Base-by-base conservation (phyloP, 2,329 filamentous ascomycete genomes). In the Zelopaecilomyces penicillatus region DNA sequence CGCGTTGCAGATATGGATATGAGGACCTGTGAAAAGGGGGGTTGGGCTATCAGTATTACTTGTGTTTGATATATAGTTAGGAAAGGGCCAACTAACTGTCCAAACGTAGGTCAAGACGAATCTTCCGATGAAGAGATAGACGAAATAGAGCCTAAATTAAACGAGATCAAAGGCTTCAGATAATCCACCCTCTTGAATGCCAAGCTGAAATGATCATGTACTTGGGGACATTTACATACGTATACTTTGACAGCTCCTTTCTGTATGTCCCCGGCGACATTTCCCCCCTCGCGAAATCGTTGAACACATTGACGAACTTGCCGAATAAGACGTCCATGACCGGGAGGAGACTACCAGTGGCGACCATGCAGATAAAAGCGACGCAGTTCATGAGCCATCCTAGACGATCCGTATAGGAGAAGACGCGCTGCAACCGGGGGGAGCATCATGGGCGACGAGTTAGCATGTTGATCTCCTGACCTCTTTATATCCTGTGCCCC, bases 281-380 rank as follows among this genome's bases (percentile, higher is more conserved):
- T 27, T 59, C 40, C 10, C 69, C 69, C 0, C 63, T 62, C 45
- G 74, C 75, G 55, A 80, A 83, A n/a, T 65, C 60, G 42, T 71
- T 76, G 52, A 82, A 81, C 6, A 70, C 64, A 6, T 74, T 73
- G 38, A 80, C 69, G 31, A 74, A 68, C 33, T 62, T 60, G 51
- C 76, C 76, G 56, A 81, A 78, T 5, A 81, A 65, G 34, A 82
- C 63, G 33, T 78, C 76, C 75, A 82, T 80, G 31, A 80, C 52
- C 0, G 76, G 76, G 5, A 76, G 51, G 8, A 61, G 53, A 2
- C 58, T 59, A 37, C 67, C 67, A 1, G 65, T 51, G 6, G 55
- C 62, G 12, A 69, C 53, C 60, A 66, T 65, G 47, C 57, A 62
- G 12, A 65, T 7, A 11, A 65, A 50, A 26, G 66, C 63, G 12